Evolutionary conservation across 208 protist genomes (phyloP), one percentile per base, ranked within the genome.

Genomic region (Trypanosoma vivax): DNA sequence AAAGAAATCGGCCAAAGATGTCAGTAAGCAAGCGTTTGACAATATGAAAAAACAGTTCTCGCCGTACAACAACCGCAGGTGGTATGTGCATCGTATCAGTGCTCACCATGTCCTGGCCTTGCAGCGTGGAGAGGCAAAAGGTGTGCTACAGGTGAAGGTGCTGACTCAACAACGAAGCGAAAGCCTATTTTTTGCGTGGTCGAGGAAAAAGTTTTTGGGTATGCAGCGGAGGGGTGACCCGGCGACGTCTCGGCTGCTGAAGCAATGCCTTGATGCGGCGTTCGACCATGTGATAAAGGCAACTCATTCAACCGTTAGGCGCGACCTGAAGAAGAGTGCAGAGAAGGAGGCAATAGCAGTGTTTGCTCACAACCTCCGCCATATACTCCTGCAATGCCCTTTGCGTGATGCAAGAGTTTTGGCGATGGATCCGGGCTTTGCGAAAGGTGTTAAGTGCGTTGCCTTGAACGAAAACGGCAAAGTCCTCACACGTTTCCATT

Each of bases 401-500:
- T 56, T 89, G 24, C 42, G 70, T 13, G 58, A 73, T 38, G 73
- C 77, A 1, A 75, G 79, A 24, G 37, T 94, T 16, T 69, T 94
- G 18, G 83, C 83, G 18, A 89, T 94, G 79, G 87, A 94, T 65
- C 87, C 87, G 9, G 87, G 87, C 5, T 48, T 90, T 30, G 54
- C 45, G 19, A 73, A 91, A 57, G 87, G 87, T 30, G 76, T 88
- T 39, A 94, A 94, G 67, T 94, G 83, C 52, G 83, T 90, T 41
- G 73, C 70, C 5, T 59, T 94, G 23, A 70, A 86, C 56, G 80
- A 86, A 51, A 63, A 73, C 42, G 87, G 87, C 29, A 54, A 3
- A 2, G 65, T 91, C 35, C 60, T 88, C 7, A 76, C 66, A 6
- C 76, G 66, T 52, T 93, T 93, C 58, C 78, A 70, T 35, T 89